Percentiles rank a stretch among this genome's conserved stretches.
These are phyloP conservation scores for Serpula lacrymans DNA, from an alignment of 768 basidiomycete species.

Conservation along the genomic window DNA sequence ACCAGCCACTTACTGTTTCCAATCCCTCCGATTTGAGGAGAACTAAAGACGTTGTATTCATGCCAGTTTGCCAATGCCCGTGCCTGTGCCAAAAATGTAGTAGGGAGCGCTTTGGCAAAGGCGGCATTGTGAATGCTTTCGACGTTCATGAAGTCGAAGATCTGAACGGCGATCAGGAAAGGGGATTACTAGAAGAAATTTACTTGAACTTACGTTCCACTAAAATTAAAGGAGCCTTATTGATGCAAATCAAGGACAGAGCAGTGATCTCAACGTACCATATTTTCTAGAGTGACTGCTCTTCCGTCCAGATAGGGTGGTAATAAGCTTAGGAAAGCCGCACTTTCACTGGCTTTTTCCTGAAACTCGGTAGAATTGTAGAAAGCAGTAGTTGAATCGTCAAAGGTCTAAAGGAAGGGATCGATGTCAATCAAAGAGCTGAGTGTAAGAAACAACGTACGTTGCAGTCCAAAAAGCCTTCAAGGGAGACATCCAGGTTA, in stretches of 20 bases:
- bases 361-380: slow-evolving; percentile 54
- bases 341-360: slow-evolving; percentile 40
- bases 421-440: not conserved
- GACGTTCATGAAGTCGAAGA: slow-evolving; percentile 75
- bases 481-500: slow-evolving; percentile 56
- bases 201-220: slow-evolving; percentile 41
- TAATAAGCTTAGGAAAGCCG: slow-evolving; percentile 46
- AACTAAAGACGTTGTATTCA: slow-evolving; percentile 66
- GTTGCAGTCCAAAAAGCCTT: slow-evolving; percentile 62
- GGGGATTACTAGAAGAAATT: not conserved
- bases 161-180: slow-evolving; percentile 31
- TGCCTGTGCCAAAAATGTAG: slow-evolving; percentile 48
- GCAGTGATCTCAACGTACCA: slow-evolving; percentile 41
- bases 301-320: slow-evolving; percentile 53
- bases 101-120: slow-evolving; percentile 46
- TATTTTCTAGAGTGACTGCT: slow-evolving; percentile 49
- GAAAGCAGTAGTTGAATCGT: slow-evolving; percentile 43
- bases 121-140: slow-evolving; percentile 61
- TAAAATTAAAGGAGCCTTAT: slow-evolving; percentile 14
- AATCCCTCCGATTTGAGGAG: slow-evolving; percentile 48
- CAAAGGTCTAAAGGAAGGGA: slow-evolving; percentile 40
- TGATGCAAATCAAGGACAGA: too few species aligned
- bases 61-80: slow-evolving; percentile 68
- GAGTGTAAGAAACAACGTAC: too few species aligned
- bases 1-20: slow-evolving; percentile 57